These are phyloP conservation scores for Microstegium vimineum DNA, from an alignment of 176 grass and related monocot species.

Conservation along the genomic window DNA sequence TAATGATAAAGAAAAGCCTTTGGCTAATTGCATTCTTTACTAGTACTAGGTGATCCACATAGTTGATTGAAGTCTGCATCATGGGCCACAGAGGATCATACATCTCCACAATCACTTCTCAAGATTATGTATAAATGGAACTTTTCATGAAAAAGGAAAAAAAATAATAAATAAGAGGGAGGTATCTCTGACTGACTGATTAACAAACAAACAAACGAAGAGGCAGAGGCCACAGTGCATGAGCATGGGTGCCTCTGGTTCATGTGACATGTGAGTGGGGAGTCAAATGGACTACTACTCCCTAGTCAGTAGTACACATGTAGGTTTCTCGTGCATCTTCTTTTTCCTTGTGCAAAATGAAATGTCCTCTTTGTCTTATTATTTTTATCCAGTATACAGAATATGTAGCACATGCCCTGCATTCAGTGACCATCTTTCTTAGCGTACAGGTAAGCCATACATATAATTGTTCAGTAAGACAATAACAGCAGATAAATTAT, in stretches of 20 bases:
- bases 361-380: background rate
- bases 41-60: background rate
- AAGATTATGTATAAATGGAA: background rate
- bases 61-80: background rate
- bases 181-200: background rate
- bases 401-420: background rate
- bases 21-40: background rate
- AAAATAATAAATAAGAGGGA: background rate
- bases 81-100: background rate
- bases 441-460: background rate
- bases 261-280: background rate
- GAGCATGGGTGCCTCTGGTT: constrained; percentile 19
- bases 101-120: background rate
- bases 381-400: background rate
- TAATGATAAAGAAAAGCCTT: background rate
- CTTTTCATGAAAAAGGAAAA: background rate
- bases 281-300: background rate
- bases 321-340: background rate
- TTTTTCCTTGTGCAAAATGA: background rate
- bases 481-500: background rate
- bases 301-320: background rate
- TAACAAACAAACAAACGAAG: background rate
- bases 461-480: background rate
- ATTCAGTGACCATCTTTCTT: background rate
- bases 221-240: background rate